These are phyloP conservation scores for Lentithecium fluviatile DNA, from an alignment of 495 filamentous ascomycete species.

Conservation along the genomic window DNA sequence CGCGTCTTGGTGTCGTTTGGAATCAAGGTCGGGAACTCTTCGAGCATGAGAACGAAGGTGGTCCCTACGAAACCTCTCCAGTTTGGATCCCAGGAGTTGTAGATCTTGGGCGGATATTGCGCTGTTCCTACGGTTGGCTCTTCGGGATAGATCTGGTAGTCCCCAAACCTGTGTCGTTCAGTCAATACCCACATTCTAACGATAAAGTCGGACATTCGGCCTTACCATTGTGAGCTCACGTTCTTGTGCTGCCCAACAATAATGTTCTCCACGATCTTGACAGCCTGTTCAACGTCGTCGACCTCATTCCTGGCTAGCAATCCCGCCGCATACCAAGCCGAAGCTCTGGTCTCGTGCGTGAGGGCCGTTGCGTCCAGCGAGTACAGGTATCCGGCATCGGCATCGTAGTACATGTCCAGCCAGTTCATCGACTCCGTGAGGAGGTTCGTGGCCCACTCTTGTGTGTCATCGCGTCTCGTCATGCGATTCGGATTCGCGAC, in stretches of 20 bases:
- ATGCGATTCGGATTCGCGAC: too few species aligned
- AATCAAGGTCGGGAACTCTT: slow-evolving; percentile 19
- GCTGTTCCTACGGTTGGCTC: slow-evolving; percentile 21
- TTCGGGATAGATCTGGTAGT: slow-evolving; percentile 26
- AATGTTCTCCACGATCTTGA: slow-evolving; percentile 17
- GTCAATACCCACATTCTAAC: too few species aligned
- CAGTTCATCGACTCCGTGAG: slow-evolving; percentile 24
- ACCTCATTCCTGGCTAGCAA: slow-evolving; percentile 20
- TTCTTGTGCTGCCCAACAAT: slow-evolving; percentile 23
- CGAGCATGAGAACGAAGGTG: slow-evolving; percentile 21
- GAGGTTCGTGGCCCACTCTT: slow-evolving; percentile 3
- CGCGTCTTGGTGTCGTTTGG: slow-evolving; percentile 9
- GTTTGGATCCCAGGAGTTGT: slow-evolving; percentile 29
- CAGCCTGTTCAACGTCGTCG: slow-evolving; percentile 16
- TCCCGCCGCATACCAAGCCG: slow-evolving; percentile 20
- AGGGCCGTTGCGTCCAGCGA: slow-evolving; percentile 11
- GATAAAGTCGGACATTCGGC: too few species aligned
- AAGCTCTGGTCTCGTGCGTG: slow-evolving; percentile 20
- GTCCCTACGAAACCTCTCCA: slow-evolving; percentile 24
- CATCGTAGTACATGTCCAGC: slow-evolving; percentile 28
- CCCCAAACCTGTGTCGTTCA: slow-evolving; percentile 14
- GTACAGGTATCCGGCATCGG: slow-evolving; percentile 20
- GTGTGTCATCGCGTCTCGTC: slow-evolving; percentile 7
- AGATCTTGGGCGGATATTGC: slow-evolving; percentile 19
- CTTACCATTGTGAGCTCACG: slow-evolving; percentile 14